Conservation (phyloP, 352 stramenopile species). For the Phytopythium delawarense region DNA sequence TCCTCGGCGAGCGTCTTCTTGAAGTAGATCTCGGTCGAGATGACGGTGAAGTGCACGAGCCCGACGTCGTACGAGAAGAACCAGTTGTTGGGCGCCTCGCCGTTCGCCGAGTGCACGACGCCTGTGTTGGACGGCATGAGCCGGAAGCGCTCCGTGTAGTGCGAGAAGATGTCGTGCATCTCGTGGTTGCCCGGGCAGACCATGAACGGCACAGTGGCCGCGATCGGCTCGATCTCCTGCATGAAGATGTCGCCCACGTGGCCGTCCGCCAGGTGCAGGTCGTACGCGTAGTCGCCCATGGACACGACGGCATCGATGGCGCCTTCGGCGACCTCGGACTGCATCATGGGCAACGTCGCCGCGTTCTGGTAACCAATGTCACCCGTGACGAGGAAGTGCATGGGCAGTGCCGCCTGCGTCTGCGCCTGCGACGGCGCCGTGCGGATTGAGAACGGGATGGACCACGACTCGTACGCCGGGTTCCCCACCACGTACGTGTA, state of each 20-base stretch:
- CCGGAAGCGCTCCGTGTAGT: constrained; percentile 86
- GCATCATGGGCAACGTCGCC: constrained; percentile 85
- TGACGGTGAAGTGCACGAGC: constrained; percentile 83
- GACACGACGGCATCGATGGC: constrained; percentile 79
- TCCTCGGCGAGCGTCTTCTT: constrained; percentile 56
- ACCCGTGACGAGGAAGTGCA: constrained; percentile 74
- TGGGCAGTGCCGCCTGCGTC: constrained; percentile 26
- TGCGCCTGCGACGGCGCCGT: constrained; percentile 44
- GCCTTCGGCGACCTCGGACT: constrained; percentile 76
- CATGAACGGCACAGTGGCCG: constrained; percentile 85
- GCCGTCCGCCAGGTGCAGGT: constrained; percentile 76
- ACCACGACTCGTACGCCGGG: constrained; percentile 61
- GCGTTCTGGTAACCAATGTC: constrained; percentile 90
- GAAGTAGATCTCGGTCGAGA: constrained; percentile 90
- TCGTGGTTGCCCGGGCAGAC: constrained; percentile 91
- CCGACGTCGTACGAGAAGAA: constrained; percentile 88
- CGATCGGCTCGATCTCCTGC: constrained; percentile 86
- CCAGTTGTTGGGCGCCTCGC: constrained; percentile 83
- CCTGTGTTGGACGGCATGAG: constrained; percentile 79
- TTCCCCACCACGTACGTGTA: constrained; percentile 88
- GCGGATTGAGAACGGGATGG: constrained; percentile 75
- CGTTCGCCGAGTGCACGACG: constrained; percentile 40
- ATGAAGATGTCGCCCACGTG: constrained; percentile 89
- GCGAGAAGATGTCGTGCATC: constrained; percentile 72
- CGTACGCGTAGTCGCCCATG: constrained; percentile 89